These are phyloP conservation scores for Primulina tabacum DNA, from an alignment of 257 asterid genomes.

Conservation along the genomic window DNA sequence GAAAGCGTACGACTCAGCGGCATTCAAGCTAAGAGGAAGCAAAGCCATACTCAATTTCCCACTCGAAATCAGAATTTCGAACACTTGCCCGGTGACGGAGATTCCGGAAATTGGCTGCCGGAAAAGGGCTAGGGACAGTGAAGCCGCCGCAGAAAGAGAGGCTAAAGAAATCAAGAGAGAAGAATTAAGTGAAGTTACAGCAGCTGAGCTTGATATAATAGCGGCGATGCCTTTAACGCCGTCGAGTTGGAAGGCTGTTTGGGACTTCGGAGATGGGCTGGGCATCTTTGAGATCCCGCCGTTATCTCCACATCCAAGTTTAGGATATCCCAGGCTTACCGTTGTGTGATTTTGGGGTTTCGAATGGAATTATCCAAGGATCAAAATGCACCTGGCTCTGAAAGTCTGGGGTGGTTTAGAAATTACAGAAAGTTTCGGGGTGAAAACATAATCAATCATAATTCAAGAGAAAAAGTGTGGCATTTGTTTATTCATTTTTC, in stretches of 20 bases:
- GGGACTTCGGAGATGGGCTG: slow-evolving; percentile 47
- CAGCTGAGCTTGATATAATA: neutral
- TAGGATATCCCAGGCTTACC: slow-evolving; percentile 26
- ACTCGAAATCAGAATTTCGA: slow-evolving; percentile 38
- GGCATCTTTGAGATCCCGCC: slow-evolving; percentile 61
- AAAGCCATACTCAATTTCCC: slow-evolving; percentile 46
- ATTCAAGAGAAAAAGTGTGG: neutral
- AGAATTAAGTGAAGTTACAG: neutral
- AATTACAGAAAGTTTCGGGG: neutral
- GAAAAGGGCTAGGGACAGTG: slow-evolving; percentile 33
- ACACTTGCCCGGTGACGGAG: slow-evolving; percentile 15
- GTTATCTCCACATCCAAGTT: slow-evolving; percentile 34
- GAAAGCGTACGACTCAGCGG: slow-evolving; percentile 40
- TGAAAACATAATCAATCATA: too few relatives aligned
- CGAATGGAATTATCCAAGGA: neutral
- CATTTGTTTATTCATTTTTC: neutral
- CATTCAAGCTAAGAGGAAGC: slow-evolving; percentile 39
- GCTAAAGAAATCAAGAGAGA: slow-evolving; percentile 10
- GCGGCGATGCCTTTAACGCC: slow-evolving; percentile 46
- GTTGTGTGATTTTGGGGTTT: slow-evolving; percentile 8
- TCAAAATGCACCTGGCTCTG: neutral
- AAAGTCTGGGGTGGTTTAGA: neutral
- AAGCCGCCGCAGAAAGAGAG: slow-evolving; percentile 26
- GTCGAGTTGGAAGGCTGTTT: slow-evolving; percentile 51
- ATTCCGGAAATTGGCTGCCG: neutral